A percentile compares a stretch with the other conserved stretches of the same genome.
Evolutionary conservation across 139 green algal species (phyloP).

Genomic region (Chlamydomonas sphaeroides): DNA sequence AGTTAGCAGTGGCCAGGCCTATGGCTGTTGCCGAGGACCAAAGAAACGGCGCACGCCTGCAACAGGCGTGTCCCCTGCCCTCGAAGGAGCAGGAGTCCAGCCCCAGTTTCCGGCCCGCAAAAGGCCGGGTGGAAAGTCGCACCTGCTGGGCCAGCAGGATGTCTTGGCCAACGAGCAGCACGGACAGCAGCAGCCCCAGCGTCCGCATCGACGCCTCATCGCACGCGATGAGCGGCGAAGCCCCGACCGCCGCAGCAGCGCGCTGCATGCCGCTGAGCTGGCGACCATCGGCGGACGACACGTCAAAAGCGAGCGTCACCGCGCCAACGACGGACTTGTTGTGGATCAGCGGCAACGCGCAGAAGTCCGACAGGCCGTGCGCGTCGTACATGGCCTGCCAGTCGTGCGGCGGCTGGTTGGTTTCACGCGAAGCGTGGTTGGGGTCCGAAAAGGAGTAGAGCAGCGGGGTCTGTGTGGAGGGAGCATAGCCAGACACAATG

Average conservation of each 20-base stretch:
- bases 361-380: conserved; percentile 7
- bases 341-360: conserved; percentile 11
- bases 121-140: neutral
- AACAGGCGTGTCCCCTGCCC: too few species aligned
- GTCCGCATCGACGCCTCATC: conserved; percentile 24
- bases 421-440: neutral
- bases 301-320: neutral
- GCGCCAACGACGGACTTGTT: conserved; percentile 18
- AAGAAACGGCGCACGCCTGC: too few species aligned
- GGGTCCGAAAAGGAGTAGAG: conserved; percentile 26
- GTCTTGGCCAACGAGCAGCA: conserved; percentile 10
- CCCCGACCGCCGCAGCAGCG: neutral
- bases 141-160: conserved; percentile 30
- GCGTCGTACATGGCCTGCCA: conserved; percentile 15
- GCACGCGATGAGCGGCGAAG: neutral
- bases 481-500: too few species aligned
- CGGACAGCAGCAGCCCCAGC: conserved; percentile 20
- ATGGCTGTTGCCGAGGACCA: too few species aligned
- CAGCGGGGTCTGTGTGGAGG: conserved; percentile 1
- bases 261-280: neutral
- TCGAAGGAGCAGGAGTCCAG: too few species aligned
- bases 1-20: too few species aligned
- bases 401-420: conserved; percentile 30
- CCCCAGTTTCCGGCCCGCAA: too few species aligned
- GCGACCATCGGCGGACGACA: neutral